These are phyloP conservation scores for Metschnikowia borealis DNA, from an alignment of 805 yeast genomes.

Conservation along the genomic window DNA sequence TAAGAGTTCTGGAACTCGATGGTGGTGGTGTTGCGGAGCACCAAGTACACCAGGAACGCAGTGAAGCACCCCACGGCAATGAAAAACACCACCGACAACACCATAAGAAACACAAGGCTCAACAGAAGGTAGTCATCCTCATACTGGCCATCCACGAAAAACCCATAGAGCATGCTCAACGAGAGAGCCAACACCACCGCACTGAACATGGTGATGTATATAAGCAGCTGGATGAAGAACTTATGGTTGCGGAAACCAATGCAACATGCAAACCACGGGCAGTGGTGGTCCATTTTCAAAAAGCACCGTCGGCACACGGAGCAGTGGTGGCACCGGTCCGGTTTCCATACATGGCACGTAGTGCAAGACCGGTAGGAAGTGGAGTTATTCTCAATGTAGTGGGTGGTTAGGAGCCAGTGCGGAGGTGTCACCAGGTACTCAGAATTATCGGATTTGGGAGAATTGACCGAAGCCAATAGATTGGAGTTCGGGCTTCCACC, in stretches of 20 bases:
- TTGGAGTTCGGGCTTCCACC: too few relatives aligned
- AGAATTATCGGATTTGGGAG: too few relatives aligned
- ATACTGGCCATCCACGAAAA: constrained; percentile 43
- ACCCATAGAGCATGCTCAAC: constrained; percentile 41
- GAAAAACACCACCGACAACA: constrained; percentile 54
- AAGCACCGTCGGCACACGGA: constrained; percentile 46
- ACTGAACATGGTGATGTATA: constrained; percentile 50
- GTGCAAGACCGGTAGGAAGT: constrained; percentile 54
- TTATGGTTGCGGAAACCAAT: constrained; percentile 81
- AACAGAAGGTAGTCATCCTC: constrained; percentile 45
- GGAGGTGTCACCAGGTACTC: constrained; percentile 25
- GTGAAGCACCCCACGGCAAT: constrained; percentile 46
- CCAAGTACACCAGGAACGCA: constrained; percentile 54
- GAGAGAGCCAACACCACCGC: constrained; percentile 39
- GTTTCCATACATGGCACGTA: constrained; percentile 55
- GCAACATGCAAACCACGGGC: constrained; percentile 91
- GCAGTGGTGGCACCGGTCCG: constrained; percentile 59
- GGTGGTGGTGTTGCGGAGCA: constrained; percentile 69
- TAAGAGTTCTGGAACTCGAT: constrained; percentile 65
- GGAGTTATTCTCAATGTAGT: constrained; percentile 48
- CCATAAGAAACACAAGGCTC: constrained; percentile 55
- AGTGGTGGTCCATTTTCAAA: constrained; percentile 56
- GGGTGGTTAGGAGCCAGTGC: constrained; percentile 28
- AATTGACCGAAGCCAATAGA: too few relatives aligned
- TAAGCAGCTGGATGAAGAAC: constrained; percentile 69